Percentiles rank a stretch among this genome's conserved stretches.
These are phyloP conservation scores for Mimosa pudica DNA, from an alignment of 306 rosid species.

Conservation along the genomic window DNA sequence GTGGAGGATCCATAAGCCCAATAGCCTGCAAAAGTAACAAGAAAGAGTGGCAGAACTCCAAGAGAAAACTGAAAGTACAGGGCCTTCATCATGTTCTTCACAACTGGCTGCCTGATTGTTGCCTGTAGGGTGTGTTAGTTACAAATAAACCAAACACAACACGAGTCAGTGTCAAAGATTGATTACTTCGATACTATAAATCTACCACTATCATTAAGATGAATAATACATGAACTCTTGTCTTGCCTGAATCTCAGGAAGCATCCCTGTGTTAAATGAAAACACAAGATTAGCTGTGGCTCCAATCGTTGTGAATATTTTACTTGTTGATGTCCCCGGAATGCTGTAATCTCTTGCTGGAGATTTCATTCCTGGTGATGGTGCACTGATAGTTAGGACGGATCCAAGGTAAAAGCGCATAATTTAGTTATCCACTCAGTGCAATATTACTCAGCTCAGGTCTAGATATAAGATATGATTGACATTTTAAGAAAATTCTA, in stretches of 20 bases:
- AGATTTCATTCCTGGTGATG: conserved; percentile 54
- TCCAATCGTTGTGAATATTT: conserved; percentile 72
- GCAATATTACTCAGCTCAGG: background rate
- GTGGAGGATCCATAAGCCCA: conserved; percentile 94
- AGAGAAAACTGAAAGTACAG: conserved; percentile 82
- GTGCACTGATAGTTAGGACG: conserved; percentile 26
- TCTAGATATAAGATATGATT: too few relatives aligned
- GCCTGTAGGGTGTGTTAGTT: conserved; percentile 56
- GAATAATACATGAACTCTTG: conserved; percentile 11
- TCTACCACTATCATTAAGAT: too few relatives aligned
- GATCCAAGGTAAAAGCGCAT: background rate
- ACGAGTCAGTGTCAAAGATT: background rate
- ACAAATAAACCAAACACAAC: conserved; percentile 17
- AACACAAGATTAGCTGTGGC: conserved; percentile 90
- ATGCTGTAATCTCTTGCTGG: conserved; percentile 73
- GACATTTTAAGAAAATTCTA: too few relatives aligned
- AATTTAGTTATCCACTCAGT: background rate
- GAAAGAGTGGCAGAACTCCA: conserved; percentile 80
- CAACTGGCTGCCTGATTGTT: conserved; percentile 82
- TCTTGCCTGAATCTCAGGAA: conserved; percentile 95
- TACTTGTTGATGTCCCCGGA: conserved; percentile 53
- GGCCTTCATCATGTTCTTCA: conserved; percentile 81
- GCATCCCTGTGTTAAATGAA: conserved; percentile 91
- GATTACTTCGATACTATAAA: background rate
- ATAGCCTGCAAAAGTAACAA: conserved; percentile 72